phyloP scores from a whole-genome alignment of 2,329 filamentous ascomycete species.

The Trichophyton rubrum region DNA sequence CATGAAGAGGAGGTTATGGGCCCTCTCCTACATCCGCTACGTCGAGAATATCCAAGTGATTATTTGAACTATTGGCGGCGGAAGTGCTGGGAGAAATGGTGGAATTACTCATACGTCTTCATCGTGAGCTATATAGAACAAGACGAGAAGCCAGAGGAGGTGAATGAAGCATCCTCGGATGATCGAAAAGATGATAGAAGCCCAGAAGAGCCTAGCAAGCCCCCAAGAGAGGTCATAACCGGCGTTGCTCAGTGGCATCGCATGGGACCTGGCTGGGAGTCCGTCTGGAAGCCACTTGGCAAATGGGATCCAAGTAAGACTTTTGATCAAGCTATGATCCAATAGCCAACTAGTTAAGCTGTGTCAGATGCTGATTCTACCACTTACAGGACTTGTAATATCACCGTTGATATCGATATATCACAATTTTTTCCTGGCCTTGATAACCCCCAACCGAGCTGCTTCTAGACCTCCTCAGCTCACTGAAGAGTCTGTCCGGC shows the following conservation, averaged over 20 bases:
- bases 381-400: background rate
- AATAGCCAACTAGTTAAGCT: background rate
- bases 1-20: slow-evolving; percentile 6
- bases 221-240: slow-evolving; percentile 4
- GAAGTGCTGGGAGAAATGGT: slow-evolving; percentile 3
- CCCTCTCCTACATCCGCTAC: slow-evolving; percentile 1
- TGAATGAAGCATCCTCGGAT: background rate
- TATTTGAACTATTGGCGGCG: slow-evolving; percentile 1
- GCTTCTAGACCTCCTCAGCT: slow-evolving; percentile 6
- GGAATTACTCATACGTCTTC: slow-evolving; percentile 7
- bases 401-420: background rate
- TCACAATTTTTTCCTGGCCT: background rate
- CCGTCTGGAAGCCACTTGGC: slow-evolving; percentile 7
- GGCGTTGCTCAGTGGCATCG: slow-evolving; percentile 8
- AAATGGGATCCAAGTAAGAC: slow-evolving; percentile 11
- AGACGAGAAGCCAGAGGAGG: background rate
- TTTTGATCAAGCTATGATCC: background rate
- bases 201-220: background rate
- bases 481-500: background rate
- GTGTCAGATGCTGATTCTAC: background rate
- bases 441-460: slow-evolving; percentile 7
- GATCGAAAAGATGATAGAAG: background rate
- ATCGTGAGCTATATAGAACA: slow-evolving; percentile 9
- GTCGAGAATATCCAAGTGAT: slow-evolving; percentile 8
- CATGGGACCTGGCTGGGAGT: slow-evolving; percentile 6